These are phyloP conservation scores for Penicillium sp. DNA, from an alignment of 2,329 filamentous ascomycete genomes.

Conservation along the genomic window DNA sequence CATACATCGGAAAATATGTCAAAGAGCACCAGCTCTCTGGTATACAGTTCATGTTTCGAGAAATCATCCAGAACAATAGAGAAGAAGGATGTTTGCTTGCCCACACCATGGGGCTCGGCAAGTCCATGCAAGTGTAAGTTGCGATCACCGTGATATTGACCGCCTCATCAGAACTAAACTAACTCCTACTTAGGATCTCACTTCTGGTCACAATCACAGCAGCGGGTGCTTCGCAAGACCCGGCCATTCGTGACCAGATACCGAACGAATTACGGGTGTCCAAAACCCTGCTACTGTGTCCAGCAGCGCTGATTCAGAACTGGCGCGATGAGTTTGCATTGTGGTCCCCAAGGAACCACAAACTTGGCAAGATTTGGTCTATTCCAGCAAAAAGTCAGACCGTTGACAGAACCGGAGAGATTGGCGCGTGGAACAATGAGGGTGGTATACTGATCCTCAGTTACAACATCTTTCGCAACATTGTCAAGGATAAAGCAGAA, in stretches of 20 bases:
- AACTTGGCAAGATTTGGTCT: no score
- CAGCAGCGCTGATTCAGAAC: slow-evolving; percentile 72
- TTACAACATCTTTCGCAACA: slow-evolving; percentile 63
- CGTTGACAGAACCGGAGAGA: slow-evolving; percentile 30
- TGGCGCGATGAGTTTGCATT: slow-evolving; percentile 74
- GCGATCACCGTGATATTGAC: no score
- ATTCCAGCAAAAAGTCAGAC: no score
- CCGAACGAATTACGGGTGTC: slow-evolving; percentile 63
- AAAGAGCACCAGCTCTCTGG: slow-evolving; percentile 80
- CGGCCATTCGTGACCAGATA: slow-evolving; percentile 62
- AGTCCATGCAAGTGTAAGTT: slow-evolving; percentile 78
- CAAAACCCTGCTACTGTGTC: slow-evolving; percentile 72
- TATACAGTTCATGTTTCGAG: slow-evolving; percentile 85
- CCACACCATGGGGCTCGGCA: slow-evolving; percentile 89
- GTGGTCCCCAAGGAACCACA: slow-evolving; percentile 61
- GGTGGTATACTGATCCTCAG: slow-evolving; percentile 77
- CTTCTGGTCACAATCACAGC: slow-evolving; percentile 73
- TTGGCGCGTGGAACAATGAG: slow-evolving; percentile 60
- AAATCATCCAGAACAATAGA: slow-evolving; percentile 64
- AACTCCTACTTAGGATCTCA: slow-evolving; percentile 57
- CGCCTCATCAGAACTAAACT: background rate
- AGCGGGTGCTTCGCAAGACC: slow-evolving; percentile 61
- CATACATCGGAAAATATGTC: slow-evolving; percentile 60
- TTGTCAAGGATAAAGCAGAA: background rate
- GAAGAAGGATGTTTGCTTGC: slow-evolving; percentile 77